Evolutionary conservation across 208 protist species (phyloP).

Genomic region (Crithidia expoeki): DNA sequence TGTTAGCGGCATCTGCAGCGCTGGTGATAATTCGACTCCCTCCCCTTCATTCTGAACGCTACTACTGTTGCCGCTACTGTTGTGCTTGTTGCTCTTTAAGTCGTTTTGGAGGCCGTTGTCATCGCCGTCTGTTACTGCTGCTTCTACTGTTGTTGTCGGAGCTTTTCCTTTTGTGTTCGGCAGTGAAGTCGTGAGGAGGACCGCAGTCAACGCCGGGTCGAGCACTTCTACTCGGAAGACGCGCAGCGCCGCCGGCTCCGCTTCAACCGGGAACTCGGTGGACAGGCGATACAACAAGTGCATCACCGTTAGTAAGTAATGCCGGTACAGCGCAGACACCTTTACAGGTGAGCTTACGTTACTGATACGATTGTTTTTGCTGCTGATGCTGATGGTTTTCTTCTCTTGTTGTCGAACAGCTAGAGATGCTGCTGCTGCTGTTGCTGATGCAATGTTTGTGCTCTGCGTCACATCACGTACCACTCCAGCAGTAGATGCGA

Average conservation of each 20-base stretch:
- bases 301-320: slow-evolving; percentile 58
- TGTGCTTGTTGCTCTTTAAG: too few species aligned
- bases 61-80: not conserved
- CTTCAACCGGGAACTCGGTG: slow-evolving; percentile 53
- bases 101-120: too few species aligned
- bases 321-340: slow-evolving; percentile 34
- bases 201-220: slow-evolving; percentile 58
- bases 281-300: slow-evolving; percentile 67
- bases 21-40: slow-evolving; percentile 1
- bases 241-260: slow-evolving; percentile 63
- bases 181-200: slow-evolving; percentile 16
- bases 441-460: not conserved
- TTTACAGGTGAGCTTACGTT: not conserved
- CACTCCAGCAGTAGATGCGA: slow-evolving; percentile 43
- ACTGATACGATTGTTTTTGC: too few species aligned
- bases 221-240: slow-evolving; percentile 66
- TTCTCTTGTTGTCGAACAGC: not conserved
- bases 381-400: too few species aligned
- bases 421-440: not conserved
- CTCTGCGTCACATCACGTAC: slow-evolving; percentile 16
- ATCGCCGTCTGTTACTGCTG: not conserved
- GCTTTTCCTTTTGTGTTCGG: not conserved
- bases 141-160: not conserved
- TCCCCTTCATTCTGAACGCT: slow-evolving; percentile 3
- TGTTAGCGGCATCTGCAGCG: slow-evolving; percentile 42